Base-by-base conservation (phyloP, 495 filamentous ascomycete genomes). In the Sordaria brevicollis region DNA sequence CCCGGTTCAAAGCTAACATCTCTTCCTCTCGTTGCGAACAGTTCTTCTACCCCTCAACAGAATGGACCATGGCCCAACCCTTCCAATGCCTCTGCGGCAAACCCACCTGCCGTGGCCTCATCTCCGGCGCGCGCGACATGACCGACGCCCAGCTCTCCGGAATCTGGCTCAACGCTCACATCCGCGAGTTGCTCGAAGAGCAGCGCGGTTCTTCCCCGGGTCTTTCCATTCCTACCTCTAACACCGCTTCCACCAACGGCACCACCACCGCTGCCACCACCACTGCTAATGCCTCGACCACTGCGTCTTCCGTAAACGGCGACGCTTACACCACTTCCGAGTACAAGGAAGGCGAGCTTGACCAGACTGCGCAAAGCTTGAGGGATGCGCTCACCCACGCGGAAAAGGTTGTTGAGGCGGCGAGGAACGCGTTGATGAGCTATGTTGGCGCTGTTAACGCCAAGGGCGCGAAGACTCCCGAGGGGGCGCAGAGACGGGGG, bases 21-120 rank as follows among this genome's bases (percentile, higher is more conserved):
- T 67, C 70, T 43, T 17, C 29, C n/a, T 38, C 11, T 13, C 15
- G n/a, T n/a, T 5, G 19, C 38, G 31, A 37, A 17, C 67, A 77
- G 68, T 92, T 91, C 83, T 93, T 93, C 81, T 93, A 93, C 76
- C 91, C 91, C 7, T 89, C 86, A 68, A 89, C 89, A 4, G 91
- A 93, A 79, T 93, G 89, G 89, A 74, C 84, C 69, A 92, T 92
- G 90, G 87, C 87, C 54, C 89, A 92, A 79, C 81, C 87, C 19
- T 93, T 93, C 73, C 80, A 87, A 70, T 93, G 91, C 75, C 80
- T 77, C 39, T 93, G 91, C 76, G 84, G 85, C 9, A 81, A 75
- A 29, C 74, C 77, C 0, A 74, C 76, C 41, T 90, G 88, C 75
- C 79, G 79, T 69, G 86, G 85, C 15, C 76, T 72, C 67, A 86